Evolutionary conservation across 148 eudicot genomes (phyloP).

Genomic region (Oxyria digyna): DNA sequence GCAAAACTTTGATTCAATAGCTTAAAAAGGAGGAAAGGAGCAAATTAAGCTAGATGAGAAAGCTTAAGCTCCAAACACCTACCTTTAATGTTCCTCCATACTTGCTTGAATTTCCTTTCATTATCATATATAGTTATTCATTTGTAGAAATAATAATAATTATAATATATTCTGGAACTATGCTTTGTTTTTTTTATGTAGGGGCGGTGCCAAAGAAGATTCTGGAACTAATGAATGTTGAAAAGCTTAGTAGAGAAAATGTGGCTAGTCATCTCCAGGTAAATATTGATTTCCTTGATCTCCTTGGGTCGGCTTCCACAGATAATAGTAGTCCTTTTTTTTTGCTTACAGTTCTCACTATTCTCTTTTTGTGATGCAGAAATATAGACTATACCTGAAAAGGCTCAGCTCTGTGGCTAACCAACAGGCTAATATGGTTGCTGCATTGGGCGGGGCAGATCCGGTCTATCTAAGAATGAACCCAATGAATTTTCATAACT

Average conservation of each 20-base stretch:
- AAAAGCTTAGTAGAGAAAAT: slow-evolving; percentile 55
- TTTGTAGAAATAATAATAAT: background rate
- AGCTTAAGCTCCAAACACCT: background rate
- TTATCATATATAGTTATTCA: background rate
- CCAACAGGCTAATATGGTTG: slow-evolving; percentile 55
- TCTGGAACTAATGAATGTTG: slow-evolving; percentile 57
- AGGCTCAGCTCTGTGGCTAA: slow-evolving; percentile 41
- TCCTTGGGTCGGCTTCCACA: background rate
- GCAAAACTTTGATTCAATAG: background rate
- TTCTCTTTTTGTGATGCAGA: slow-evolving; percentile 20
- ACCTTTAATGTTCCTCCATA: background rate
- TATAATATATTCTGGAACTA: too few species aligned
- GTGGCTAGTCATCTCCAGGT: slow-evolving; percentile 83
- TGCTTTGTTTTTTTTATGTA: slow-evolving; percentile 13
- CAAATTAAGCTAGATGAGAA: too few species aligned
- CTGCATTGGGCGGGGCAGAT: slow-evolving; percentile 44
- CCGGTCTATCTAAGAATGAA: slow-evolving; percentile 29
- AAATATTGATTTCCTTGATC: slow-evolving; percentile 1
- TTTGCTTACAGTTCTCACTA: background rate
- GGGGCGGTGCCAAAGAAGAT: slow-evolving; percentile 74
- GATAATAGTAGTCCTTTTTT: background rate
- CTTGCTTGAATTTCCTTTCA: background rate
- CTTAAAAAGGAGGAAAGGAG: background rate
- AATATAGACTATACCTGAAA: slow-evolving; percentile 55
- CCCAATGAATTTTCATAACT: slow-evolving; percentile 27